Evolutionary conservation across 148 eudicot species (phyloP).

Genomic region (Amaranthus cruentus): DNA sequence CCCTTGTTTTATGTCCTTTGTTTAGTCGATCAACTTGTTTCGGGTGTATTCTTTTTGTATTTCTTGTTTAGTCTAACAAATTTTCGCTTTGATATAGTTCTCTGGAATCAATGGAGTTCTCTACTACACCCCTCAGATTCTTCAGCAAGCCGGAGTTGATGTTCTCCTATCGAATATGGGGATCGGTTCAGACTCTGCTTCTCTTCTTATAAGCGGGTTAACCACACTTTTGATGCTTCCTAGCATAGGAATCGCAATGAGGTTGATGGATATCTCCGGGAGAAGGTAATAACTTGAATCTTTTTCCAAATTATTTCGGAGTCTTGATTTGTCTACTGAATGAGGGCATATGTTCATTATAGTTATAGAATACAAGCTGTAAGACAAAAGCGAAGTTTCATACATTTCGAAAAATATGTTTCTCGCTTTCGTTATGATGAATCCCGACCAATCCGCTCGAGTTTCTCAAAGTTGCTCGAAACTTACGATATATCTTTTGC

Average conservation of each 20-base stretch:
- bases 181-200: slow-evolving; percentile 62
- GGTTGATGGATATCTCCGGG: slow-evolving; percentile 76
- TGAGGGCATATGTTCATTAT: too few relatives aligned
- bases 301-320: not conserved
- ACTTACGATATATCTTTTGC: not conserved
- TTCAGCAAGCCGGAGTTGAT: slow-evolving; percentile 82
- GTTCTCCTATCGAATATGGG: slow-evolving; percentile 67
- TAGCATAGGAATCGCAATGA: slow-evolving; percentile 71
- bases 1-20: not conserved
- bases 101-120: slow-evolving; percentile 88
- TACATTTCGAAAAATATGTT: too few relatives aligned
- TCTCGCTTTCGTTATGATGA: too few relatives aligned
- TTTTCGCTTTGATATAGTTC: slow-evolving; percentile 38
- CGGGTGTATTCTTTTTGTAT: not conserved
- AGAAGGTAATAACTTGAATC: slow-evolving; percentile 53
- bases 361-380: too few relatives aligned
- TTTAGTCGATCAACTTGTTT: not conserved
- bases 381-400: too few relatives aligned
- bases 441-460: too few relatives aligned
- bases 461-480: too few relatives aligned
- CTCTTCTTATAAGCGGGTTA: slow-evolving; percentile 63
- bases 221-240: slow-evolving; percentile 89
- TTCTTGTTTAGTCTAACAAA: not conserved
- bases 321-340: not conserved
- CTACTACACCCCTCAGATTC: slow-evolving; percentile 87